Evolutionary conservation across 805 yeast genomes (phyloP).

Genomic region (Cyberlindnera amylophila): DNA sequence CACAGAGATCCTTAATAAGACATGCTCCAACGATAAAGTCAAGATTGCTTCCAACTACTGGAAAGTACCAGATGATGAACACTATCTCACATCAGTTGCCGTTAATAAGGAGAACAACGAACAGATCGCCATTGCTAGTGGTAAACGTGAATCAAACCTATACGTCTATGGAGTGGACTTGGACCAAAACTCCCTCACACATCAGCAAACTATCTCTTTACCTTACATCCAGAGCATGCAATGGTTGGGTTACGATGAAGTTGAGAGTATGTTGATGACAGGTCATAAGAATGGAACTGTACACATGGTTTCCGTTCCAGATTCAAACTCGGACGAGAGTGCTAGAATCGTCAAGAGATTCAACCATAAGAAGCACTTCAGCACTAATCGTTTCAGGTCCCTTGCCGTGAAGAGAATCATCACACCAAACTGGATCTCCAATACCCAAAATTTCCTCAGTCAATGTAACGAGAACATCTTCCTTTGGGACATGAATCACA

Average conservation of each 20-base stretch:
- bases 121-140: constrained; percentile 52
- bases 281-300: constrained; percentile 78
- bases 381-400: constrained; percentile 20
- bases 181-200: constrained; percentile 42
- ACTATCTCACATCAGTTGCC: constrained; percentile 44
- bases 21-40: constrained; percentile 37
- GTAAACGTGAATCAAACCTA: constrained; percentile 40
- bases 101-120: constrained; percentile 26
- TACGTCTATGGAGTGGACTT: constrained; percentile 47
- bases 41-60: constrained; percentile 30
- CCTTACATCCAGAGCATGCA: constrained; percentile 51
- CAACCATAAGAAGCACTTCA: constrained; percentile 69
- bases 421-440: constrained; percentile 27
- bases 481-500: constrained; percentile 65
- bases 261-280: constrained; percentile 46
- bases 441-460: constrained; percentile 41
- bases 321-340: constrained; percentile 39
- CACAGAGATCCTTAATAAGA: constrained; percentile 37
- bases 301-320: constrained; percentile 69
- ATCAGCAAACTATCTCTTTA: constrained; percentile 54
- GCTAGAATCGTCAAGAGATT: constrained; percentile 78
- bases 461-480: constrained; percentile 67
- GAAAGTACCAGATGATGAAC: constrained; percentile 31
- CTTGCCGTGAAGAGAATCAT: constrained; percentile 17
- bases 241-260: constrained; percentile 43